Base-by-base conservation (phyloP, 1,139 yeast genomes). In the Hyphopichia pseudoburtonii region DNA sequence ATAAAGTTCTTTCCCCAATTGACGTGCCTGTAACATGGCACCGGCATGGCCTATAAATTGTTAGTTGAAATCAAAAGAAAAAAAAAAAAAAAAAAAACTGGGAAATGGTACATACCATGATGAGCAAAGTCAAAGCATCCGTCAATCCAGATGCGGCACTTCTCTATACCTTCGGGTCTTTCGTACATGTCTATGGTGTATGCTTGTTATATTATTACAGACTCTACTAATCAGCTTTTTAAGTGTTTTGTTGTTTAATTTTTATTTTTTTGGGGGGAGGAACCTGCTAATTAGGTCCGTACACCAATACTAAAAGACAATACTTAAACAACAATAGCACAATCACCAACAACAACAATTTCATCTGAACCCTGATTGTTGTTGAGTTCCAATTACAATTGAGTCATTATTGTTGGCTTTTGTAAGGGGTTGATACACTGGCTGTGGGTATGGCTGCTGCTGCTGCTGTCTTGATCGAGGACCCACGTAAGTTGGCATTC, bases 71-170 rank as follows among this genome's bases (percentile, higher is more conserved):
- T 5, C 10, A 23, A 9, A 9, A 12, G 14, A 17, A 11, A 16
- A 23, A 14, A 14, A 17, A 19, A 19, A 19, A 19, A 19, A 19
- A 19, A 19, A 17, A 14, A 17, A 25, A 17, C n/a, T 29, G 27
- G 34, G 31, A 21, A 30, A 22, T 27, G 12, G 16, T 12, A 66
- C 81, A 38, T 67, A 74, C 92, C 98, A 54, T 92, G 97, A 57
- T 92, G 98, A 28, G 95, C 88, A 65, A 92, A 92, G 59, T 92
- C 98, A 64, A 92, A 92, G 56, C 98, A 92, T 0, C 98, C 98
- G 57, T 92, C 98, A 29, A 92, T 80, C 98, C 97, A 92, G 44
- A 89, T 82, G 41, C 64, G 58, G 41, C 65, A 54, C 36, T 64
- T 49, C 40, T 69, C 75, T 32, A 71, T 70, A 16, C 73, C 77